Conservation (phyloP, 345 rosid species). For the Eucalyptus regnans region DNA sequence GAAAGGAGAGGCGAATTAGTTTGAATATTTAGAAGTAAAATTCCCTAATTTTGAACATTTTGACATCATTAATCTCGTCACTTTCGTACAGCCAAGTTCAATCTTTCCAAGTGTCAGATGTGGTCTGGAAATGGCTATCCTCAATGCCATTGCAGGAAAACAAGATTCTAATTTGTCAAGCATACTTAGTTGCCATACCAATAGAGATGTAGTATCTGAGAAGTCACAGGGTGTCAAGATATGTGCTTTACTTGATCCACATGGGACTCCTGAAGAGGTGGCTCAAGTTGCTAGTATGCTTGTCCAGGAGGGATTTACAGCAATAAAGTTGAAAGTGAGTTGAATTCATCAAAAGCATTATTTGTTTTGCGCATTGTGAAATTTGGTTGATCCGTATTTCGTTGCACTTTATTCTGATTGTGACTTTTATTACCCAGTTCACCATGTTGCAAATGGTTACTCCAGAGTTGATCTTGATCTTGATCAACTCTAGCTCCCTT, state of each 20-base stretch:
- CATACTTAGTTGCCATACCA: slow-evolving; percentile 26
- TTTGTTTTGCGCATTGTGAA: neutral
- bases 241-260: slow-evolving; percentile 80
- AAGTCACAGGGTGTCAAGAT: slow-evolving; percentile 35
- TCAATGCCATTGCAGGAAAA: slow-evolving; percentile 55
- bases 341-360: neutral
- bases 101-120: slow-evolving; percentile 88
- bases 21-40: neutral
- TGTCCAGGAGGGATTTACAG: slow-evolving; percentile 68
- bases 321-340: slow-evolving; percentile 85
- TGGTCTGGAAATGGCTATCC: slow-evolving; percentile 94
- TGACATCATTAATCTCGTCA: neutral
- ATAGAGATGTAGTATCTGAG: slow-evolving; percentile 17
- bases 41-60: neutral
- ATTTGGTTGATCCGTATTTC: neutral
- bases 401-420: neutral
- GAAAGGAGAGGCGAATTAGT: neutral
- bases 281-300: slow-evolving; percentile 51
- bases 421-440: neutral
- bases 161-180: slow-evolving; percentile 41
- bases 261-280: slow-evolving; percentile 65
- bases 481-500: neutral
- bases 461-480: neutral
- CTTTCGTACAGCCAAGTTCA: slow-evolving; percentile 46
- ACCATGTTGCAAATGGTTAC: neutral